Evolutionary conservation across 2,329 filamentous ascomycete genomes (phyloP).

Genomic region (Apiospora saccharicola): DNA sequence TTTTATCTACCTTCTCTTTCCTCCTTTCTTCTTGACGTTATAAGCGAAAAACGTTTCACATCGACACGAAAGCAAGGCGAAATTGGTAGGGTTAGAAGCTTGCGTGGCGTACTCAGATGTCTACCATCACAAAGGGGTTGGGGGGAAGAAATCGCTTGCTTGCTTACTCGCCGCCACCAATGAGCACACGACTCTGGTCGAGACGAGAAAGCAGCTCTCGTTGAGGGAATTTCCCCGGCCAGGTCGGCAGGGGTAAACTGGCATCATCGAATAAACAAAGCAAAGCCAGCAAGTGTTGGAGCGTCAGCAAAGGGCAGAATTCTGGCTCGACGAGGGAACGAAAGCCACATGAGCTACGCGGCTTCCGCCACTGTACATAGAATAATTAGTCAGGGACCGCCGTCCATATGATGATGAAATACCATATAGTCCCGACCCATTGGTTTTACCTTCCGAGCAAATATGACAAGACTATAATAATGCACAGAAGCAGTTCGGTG

Average conservation of each 20-base stretch:
- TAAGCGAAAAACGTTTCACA: not conserved
- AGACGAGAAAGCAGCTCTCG: not conserved
- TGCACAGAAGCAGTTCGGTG: not conserved
- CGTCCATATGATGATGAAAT: slow-evolving; percentile 1
- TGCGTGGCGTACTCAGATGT: slow-evolving; percentile 15
- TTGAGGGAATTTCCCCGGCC: not conserved
- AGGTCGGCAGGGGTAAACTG: not conserved
- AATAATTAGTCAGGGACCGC: not conserved
- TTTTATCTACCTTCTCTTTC: not conserved
- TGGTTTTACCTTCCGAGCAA: too few relatives aligned
- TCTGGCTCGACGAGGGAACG: not conserved
- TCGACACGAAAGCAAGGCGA: slow-evolving; percentile 14
- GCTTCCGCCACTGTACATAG: slow-evolving; percentile 9
- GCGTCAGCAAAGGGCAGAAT: not conserved
- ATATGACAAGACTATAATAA: not conserved
- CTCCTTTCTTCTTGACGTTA: not conserved
- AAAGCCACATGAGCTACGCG: not conserved
- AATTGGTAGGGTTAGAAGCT: slow-evolving; percentile 12
- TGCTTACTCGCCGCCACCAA: not conserved
- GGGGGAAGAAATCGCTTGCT: not conserved
- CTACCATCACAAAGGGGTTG: not conserved
- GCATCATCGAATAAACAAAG: not conserved
- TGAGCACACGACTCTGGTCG: not conserved
- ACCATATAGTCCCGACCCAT: not conserved
- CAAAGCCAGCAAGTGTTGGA: not conserved